Conservation (phyloP, 2,329 filamentous ascomycete genomes). For the Ceratocystis diversiconidia region DNA sequence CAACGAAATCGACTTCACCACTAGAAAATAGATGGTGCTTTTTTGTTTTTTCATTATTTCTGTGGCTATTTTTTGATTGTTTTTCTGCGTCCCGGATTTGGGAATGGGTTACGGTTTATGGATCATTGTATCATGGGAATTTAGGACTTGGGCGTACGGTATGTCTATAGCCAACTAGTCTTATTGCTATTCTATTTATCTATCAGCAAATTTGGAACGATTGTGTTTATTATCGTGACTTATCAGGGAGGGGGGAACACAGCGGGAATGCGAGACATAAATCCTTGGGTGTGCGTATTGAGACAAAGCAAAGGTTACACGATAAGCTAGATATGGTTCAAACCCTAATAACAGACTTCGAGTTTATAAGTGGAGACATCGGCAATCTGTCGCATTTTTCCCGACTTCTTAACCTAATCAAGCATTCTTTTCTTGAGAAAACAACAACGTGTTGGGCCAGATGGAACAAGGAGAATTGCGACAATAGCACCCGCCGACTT, state of each 20-base stretch:
- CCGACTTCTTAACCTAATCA: too few species aligned
- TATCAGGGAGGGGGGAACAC: too few species aligned
- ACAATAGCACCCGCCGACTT: not conserved
- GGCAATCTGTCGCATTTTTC: too few species aligned
- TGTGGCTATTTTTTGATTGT: not conserved
- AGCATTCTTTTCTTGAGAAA: not conserved
- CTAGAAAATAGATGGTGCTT: slow-evolving; percentile 34
- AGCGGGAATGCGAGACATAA: not conserved
- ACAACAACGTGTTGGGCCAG: not conserved
- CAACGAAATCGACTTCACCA: slow-evolving; percentile 80
- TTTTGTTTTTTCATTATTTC: not conserved
- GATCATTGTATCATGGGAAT: slow-evolving; percentile 1
- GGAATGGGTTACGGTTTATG: slow-evolving; percentile 1
- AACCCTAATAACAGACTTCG: too few species aligned
- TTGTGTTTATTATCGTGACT: too few species aligned
- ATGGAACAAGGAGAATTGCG: not conserved
- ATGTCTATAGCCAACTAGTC: not conserved
- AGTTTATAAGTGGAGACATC: too few species aligned
- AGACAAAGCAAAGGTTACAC: too few species aligned
- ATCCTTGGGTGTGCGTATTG: not conserved
- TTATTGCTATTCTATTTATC: not conserved
- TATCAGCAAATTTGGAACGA: not conserved
- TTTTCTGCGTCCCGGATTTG: slow-evolving; percentile 4
- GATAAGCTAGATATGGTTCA: too few species aligned
- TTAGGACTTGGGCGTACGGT: not conserved